phyloP scores from a whole-genome alignment of 2,329 filamentous ascomycete species.

The Geosmithia putterillii region DNA sequence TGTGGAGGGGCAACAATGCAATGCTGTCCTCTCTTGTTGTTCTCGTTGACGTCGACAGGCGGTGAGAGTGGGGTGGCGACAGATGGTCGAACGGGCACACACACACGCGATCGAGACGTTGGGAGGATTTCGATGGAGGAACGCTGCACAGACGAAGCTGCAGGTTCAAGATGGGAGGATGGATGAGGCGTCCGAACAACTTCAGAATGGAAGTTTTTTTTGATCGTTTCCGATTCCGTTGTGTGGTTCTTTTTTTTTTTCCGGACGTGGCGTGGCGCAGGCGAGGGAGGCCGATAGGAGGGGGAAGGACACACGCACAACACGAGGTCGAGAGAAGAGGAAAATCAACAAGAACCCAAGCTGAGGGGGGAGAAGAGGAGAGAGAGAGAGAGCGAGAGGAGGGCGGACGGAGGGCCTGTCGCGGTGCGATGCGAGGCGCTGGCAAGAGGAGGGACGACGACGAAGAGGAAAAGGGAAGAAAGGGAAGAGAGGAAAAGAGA shows the following conservation, averaged over 20 bases:
- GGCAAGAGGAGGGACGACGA: slow-evolving; percentile 4
- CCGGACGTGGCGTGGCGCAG: no score
- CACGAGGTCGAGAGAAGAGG: background rate
- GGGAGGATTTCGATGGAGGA: no score
- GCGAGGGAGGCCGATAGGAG: slow-evolving; percentile 1
- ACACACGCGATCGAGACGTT: no score
- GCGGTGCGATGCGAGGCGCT: slow-evolving; percentile 5
- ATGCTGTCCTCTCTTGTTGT: no score
- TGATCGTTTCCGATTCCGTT: background rate
- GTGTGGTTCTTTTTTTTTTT: background rate
- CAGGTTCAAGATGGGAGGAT: background rate
- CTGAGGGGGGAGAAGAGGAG: slow-evolving; percentile 18
- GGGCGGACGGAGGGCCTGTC: slow-evolving; percentile 25
- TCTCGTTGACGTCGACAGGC: no score
- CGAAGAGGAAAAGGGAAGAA: slow-evolving; percentile 3
- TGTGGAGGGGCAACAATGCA: no score
- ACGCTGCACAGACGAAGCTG: background rate
- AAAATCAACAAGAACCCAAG: slow-evolving; percentile 1
- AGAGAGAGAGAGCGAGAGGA: slow-evolving; percentile 20
- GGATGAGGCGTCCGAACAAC: background rate
- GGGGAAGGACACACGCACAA: slow-evolving; percentile 5
- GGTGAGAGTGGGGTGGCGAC: no score
- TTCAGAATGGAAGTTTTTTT: no score
- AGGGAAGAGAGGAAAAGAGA: slow-evolving; percentile 1
- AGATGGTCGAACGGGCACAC: no score